phyloP scores from a whole-genome alignment of 345 rosid genomes.

The Fremontodendron californicum region DNA sequence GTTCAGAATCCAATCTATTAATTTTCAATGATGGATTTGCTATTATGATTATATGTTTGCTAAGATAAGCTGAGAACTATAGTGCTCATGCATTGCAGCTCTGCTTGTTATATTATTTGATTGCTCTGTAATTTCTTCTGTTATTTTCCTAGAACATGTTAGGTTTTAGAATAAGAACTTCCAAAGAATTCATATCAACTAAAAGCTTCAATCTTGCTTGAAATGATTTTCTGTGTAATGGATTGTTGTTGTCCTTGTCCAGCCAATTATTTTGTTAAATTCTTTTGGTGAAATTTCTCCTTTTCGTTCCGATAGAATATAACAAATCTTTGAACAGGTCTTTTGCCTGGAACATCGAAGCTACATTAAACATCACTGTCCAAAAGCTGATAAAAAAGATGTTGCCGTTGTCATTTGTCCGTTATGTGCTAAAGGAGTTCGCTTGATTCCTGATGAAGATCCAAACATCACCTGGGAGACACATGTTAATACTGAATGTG shows the following conservation, averaged over 20 bases:
- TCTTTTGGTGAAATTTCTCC: not conserved
- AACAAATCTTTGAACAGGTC: conserved; percentile 38
- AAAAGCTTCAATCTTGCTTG: not conserved
- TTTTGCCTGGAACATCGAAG: conserved; percentile 89
- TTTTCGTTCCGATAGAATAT: not conserved
- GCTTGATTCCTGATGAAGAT: conserved; percentile 69
- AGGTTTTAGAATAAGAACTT: not conserved
- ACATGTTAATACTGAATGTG: conserved; percentile 79
- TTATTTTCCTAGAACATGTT: not conserved
- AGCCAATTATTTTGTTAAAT: not conserved
- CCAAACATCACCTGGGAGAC: conserved; percentile 86
- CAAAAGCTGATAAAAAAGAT: conserved; percentile 68
- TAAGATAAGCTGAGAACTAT: not conserved
- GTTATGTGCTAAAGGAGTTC: conserved; percentile 87
- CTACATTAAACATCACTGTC: conserved; percentile 67
- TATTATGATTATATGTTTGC: conserved; percentile 1
- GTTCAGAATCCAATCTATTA: not conserved
- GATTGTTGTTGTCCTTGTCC: not conserved
- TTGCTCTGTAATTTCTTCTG: not conserved
- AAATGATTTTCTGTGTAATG: not conserved
- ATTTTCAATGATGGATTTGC: not conserved
- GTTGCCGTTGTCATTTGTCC: conserved; percentile 92
- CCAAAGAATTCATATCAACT: not conserved
- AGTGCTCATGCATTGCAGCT: not conserved
- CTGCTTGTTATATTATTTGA: not conserved